Evolutionary conservation across 2,329 filamentous ascomycete species (phyloP), one percentile per base, ranked within the genome.

Genomic region (Hypocrella siamensis): DNA sequence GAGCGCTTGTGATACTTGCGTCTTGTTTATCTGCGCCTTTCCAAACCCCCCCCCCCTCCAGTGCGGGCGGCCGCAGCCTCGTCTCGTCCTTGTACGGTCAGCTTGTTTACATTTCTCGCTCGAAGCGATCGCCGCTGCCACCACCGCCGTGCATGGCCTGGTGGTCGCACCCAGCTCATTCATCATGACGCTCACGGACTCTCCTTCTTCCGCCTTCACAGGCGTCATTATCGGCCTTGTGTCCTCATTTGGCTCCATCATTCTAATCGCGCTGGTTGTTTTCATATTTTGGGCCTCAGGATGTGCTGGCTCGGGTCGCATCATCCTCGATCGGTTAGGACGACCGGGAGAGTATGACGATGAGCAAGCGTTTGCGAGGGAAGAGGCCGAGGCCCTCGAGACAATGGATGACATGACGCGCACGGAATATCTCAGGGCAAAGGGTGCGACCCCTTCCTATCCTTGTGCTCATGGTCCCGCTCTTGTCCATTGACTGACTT

Each of bases 321-420:
- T 98, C 49, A 73, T 96, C 40, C 70, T 98, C 43, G 90, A 98
- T 60, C 77, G 88, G 41, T 79, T 98, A 53, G 85, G 85, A 28
- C 70, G 88, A 37, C 90, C 90, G 1, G 90, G 90, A 46, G 90
- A 96, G 58, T 98, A 85, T 54, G 90, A 98, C 52, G 90, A 98
- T 58, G 90, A 96, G 55, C 88, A 96, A 59, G 82, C 84, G 9
- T 94, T 93, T 60, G 69, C 77, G 41, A 76, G 82, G 49, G 90
- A 96, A 54, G 90, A 98, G 70, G 85, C 83, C 22, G 85, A 94
- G 56, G 90, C 90, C 36, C 60, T 98, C 52, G 88, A 93, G 62
- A 70, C 72, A 35, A 98, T 98, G 90, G 86, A 94, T 51, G 90
- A 96, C 45, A 66, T 94, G 57, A 74, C 86, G 49, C 67, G 83